A percentile compares a stretch with the other conserved stretches of the same genome.
These are phyloP conservation scores for Herpetomonas samuelpessoai DNA, from an alignment of 208 protist genomes.

Conservation along the genomic window DNA sequence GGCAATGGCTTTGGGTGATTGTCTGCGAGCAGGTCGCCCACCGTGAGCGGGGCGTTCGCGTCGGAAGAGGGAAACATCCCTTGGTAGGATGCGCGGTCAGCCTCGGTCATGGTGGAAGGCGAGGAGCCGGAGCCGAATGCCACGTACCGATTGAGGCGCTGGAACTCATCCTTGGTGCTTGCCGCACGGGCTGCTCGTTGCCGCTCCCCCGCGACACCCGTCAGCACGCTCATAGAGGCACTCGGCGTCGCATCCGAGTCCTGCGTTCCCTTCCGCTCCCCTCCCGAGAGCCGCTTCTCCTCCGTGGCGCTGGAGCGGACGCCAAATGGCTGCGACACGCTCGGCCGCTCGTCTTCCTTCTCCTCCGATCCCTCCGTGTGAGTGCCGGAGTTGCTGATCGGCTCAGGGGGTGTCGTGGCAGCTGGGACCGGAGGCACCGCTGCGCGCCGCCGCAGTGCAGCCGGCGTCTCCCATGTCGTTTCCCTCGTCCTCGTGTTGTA, in stretches of 20 bases:
- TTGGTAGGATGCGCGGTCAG: too few relatives aligned
- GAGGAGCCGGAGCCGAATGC: not conserved
- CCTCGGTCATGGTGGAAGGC: not conserved
- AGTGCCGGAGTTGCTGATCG: too few relatives aligned
- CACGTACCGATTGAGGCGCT: not conserved
- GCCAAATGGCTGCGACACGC: not conserved
- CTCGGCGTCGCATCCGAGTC: not conserved
- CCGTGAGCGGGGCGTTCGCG: not conserved
- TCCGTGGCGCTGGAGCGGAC: not conserved
- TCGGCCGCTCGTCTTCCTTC: too few relatives aligned
- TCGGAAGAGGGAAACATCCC: not conserved
- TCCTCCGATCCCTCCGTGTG: too few relatives aligned
- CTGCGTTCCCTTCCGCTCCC: too few relatives aligned
- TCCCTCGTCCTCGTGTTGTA: constrained; percentile 33
- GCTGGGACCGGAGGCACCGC: not conserved
- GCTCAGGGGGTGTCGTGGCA: too few relatives aligned
- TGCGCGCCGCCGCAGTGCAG: not conserved
- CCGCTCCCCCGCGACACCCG: not conserved
- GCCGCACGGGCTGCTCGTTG: not conserved
- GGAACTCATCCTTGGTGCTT: not conserved
- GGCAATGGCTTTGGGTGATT: too few relatives aligned
- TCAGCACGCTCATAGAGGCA: not conserved
- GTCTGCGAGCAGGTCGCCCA: not conserved
- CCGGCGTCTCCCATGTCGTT: constrained; percentile 37
- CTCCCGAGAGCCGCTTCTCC: too few relatives aligned